Evolutionary conservation across 2,329 filamentous ascomycete species (phyloP).

Genomic region (Albophoma yamanashiensis): DNA sequence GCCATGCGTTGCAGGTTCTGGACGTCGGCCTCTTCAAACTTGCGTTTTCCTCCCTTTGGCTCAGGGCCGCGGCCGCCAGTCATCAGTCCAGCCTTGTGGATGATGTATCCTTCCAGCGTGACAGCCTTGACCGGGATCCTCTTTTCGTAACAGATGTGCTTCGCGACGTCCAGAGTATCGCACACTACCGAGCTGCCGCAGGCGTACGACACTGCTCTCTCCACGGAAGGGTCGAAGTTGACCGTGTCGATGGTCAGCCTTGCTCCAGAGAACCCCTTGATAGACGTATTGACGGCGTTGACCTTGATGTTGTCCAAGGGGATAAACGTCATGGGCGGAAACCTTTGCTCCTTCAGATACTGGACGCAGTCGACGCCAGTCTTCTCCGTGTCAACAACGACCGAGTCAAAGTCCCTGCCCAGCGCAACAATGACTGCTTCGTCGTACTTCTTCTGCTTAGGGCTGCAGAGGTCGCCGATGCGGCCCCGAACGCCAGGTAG

Average conservation of each 20-base stretch:
- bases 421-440: conserved; percentile 88
- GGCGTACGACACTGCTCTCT: conserved; percentile 88
- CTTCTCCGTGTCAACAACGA: conserved; percentile 92
- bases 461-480: conserved; percentile 83
- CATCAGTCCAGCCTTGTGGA: conserved; percentile 94
- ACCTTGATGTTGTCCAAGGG: conserved; percentile 97
- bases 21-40: conserved; percentile 84
- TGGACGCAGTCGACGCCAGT: conserved; percentile 89
- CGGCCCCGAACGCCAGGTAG: conserved; percentile 87
- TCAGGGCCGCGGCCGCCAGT: conserved; percentile 81
- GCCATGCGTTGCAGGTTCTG: conserved; percentile 71
- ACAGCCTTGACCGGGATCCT: conserved; percentile 88
- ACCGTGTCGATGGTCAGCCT: conserved; percentile 92
- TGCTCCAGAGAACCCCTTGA: conserved; percentile 81
- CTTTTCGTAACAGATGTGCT: conserved; percentile 77
- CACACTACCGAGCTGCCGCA: conserved; percentile 94
- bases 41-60: conserved; percentile 62
- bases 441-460: conserved; percentile 94
- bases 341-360: conserved; percentile 83
- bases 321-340: conserved; percentile 84
- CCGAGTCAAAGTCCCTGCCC: conserved; percentile 85
- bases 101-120: conserved; percentile 88
- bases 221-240: conserved; percentile 78
- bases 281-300: conserved; percentile 75
- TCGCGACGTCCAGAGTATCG: conserved; percentile 76